phyloP scores from a whole-genome alignment of 176 grass and related monocot genomes.

The Rhynchospora tenuis region DNA sequence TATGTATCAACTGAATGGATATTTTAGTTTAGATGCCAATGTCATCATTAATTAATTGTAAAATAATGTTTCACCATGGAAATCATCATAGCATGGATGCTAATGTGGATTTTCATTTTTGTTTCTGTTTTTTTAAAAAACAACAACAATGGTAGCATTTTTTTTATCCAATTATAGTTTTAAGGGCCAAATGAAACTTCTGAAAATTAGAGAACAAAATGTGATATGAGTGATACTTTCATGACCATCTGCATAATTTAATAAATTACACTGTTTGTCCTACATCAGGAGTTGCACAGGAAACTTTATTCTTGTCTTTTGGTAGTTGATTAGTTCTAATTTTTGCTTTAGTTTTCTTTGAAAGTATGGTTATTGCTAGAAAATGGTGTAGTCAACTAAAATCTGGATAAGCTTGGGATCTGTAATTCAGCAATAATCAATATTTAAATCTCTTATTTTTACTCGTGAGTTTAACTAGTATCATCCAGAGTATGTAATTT shows the following conservation, averaged over 20 bases:
- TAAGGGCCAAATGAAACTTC: not conserved
- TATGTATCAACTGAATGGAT: not conserved
- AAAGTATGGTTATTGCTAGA: not conserved
- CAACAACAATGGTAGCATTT: not conserved
- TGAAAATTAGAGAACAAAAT: not conserved
- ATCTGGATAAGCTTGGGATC: not conserved
- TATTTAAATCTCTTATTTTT: not conserved
- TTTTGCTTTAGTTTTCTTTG: not conserved
- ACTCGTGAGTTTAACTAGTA: not conserved
- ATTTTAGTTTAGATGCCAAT: not conserved
- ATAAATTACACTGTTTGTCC: too few relatives aligned
- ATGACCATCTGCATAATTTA: not conserved
- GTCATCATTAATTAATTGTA: not conserved
- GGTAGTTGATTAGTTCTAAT: not conserved
- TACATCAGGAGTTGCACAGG: not conserved
- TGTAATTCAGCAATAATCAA: constrained; percentile 1
- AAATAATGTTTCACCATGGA: not conserved
- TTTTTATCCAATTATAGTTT: not conserved
- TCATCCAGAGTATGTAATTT: not conserved
- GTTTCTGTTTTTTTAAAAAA: not conserved
- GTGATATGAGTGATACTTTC: not conserved
- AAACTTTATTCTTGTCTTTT: not conserved
- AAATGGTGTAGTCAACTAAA: not conserved
- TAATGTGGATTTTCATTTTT: not conserved
- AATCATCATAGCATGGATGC: not conserved